Evolutionary conservation across 1,284 basidiomycete species (phyloP).

Genomic region (Cutaneotrichosporon cutaneum): DNA sequence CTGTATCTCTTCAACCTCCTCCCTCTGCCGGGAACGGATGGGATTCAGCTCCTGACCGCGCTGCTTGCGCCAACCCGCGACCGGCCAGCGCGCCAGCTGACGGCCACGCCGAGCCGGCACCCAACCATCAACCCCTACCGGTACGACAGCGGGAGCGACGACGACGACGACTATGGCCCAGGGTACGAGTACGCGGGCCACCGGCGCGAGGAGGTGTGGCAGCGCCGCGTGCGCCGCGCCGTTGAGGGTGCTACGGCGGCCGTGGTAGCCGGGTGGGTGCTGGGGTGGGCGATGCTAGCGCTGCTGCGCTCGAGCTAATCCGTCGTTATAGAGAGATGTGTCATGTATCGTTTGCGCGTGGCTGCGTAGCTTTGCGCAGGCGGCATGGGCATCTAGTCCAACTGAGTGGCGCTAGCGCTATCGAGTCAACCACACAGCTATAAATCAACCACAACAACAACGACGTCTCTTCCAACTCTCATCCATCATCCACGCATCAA

Average conservation of each 20-base stretch:
- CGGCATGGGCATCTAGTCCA: too few relatives aligned
- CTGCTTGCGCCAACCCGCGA: conserved; percentile 15
- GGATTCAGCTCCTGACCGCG: conserved; percentile 40
- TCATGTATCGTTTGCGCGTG: too few relatives aligned
- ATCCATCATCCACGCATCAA: too few relatives aligned
- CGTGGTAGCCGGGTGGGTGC: conserved; percentile 27
- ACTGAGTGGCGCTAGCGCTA: too few relatives aligned
- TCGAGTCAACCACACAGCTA: too few relatives aligned
- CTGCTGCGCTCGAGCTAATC: conserved; percentile 34
- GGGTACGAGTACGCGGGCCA: conserved; percentile 21
- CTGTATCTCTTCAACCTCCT: conserved; percentile 51
- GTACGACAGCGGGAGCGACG: conserved; percentile 26
- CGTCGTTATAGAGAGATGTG: too few relatives aligned
- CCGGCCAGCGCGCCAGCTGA: conserved; percentile 10
- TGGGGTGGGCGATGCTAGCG: conserved; percentile 38
- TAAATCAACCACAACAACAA: too few relatives aligned
- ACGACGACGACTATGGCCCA: conserved; percentile 35
- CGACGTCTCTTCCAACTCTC: too few relatives aligned
- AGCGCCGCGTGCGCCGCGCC: conserved; percentile 27
- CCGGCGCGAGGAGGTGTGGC: conserved; percentile 33
- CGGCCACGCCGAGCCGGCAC: conserved; percentile 19
- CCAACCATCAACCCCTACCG: conserved; percentile 22
- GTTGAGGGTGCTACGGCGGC: conserved; percentile 31
- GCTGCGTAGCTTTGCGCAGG: too few relatives aligned
- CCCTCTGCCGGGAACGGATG: conserved; percentile 46